phyloP scores from a whole-genome alignment of 108 stramenopile species.

The Chaetoceros muelleri region DNA sequence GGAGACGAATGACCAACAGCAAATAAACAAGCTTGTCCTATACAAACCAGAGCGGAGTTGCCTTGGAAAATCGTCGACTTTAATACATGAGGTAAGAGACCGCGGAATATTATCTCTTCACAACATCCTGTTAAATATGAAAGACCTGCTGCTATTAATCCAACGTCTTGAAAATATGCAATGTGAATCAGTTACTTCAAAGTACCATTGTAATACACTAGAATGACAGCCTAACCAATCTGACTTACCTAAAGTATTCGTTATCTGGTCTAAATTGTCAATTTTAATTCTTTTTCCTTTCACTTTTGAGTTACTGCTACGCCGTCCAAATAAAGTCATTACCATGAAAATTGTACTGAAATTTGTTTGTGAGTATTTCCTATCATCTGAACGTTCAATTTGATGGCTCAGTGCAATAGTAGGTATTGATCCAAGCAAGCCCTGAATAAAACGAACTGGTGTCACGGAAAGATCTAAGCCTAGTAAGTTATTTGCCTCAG shows the following conservation, averaged over 20 bases:
- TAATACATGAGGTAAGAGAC: constrained; percentile 24
- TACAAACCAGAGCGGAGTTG: constrained; percentile 10
- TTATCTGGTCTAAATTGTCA: neutral
- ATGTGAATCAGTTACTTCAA: neutral
- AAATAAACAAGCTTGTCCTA: constrained; percentile 38
- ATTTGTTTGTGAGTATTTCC: constrained; percentile 19
- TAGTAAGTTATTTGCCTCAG: neutral
- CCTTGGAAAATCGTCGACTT: neutral
- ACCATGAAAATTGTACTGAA: constrained; percentile 45
- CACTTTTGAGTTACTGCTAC: constrained; percentile 2
- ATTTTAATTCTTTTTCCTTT: neutral
- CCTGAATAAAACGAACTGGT: constrained; percentile 15
- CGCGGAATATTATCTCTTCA: constrained; percentile 47
- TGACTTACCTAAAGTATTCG: neutral
- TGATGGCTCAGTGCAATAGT: constrained; percentile 22
- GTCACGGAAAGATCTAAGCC: constrained; percentile 14
- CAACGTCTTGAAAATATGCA: neutral
- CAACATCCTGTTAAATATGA: constrained; percentile 18
- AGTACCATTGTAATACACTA: neutral
- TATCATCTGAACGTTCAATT: constrained; percentile 20
- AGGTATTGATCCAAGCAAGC: constrained; percentile 31
- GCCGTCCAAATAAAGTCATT: constrained; percentile 41
- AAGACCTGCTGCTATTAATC: neutral
- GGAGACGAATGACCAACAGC: constrained; percentile 29
- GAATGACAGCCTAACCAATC: neutral